These are phyloP conservation scores for Daedaleopsis nitida DNA, from an alignment of 768 basidiomycete genomes.

Conservation along the genomic window DNA sequence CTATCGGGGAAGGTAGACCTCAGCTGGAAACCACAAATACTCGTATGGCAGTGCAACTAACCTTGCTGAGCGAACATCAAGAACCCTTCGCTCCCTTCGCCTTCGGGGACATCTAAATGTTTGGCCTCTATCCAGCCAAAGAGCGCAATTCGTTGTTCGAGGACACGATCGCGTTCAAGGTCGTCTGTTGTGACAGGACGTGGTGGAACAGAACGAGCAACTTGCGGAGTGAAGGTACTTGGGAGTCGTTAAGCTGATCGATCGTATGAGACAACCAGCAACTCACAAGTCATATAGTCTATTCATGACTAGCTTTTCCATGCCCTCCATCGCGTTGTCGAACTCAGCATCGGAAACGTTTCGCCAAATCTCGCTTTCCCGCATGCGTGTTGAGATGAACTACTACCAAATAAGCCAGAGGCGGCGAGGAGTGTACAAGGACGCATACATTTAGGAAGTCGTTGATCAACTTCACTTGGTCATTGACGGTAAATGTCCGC, in stretches of 20 bases:
- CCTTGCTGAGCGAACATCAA: slow-evolving; percentile 89
- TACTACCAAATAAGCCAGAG: slow-evolving; percentile 29
- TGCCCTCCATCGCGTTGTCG: slow-evolving; percentile 96
- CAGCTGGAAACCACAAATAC: not conserved
- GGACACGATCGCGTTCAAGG: slow-evolving; percentile 91
- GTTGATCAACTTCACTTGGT: slow-evolving; percentile 94
- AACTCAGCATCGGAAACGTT: slow-evolving; percentile 80
- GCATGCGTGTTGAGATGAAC: slow-evolving; percentile 93
- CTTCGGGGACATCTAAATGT: slow-evolving; percentile 88
- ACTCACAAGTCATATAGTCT: slow-evolving; percentile 92
- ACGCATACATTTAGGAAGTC: slow-evolving; percentile 82
- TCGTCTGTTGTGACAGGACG: slow-evolving; percentile 90
- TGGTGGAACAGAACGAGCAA: slow-evolving; percentile 63
- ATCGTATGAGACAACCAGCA: not conserved
- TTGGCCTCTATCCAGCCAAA: slow-evolving; percentile 89
- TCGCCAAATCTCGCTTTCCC: slow-evolving; percentile 81
- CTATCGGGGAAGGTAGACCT: slow-evolving; percentile 40
- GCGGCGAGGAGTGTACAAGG: not conserved
- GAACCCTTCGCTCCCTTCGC: slow-evolving; percentile 77
- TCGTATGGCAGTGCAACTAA: slow-evolving; percentile 28
- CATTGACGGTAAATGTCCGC: slow-evolving; percentile 86
- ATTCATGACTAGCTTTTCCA: slow-evolving; percentile 99
- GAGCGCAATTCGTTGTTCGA: slow-evolving; percentile 85
- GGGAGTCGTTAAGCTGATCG: not conserved
- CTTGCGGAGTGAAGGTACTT: slow-evolving; percentile 92